Evolutionary conservation across 805 yeast species (phyloP), one percentile per base, ranked within the genome.

Genomic region (Candida pseudoglaebosa): DNA sequence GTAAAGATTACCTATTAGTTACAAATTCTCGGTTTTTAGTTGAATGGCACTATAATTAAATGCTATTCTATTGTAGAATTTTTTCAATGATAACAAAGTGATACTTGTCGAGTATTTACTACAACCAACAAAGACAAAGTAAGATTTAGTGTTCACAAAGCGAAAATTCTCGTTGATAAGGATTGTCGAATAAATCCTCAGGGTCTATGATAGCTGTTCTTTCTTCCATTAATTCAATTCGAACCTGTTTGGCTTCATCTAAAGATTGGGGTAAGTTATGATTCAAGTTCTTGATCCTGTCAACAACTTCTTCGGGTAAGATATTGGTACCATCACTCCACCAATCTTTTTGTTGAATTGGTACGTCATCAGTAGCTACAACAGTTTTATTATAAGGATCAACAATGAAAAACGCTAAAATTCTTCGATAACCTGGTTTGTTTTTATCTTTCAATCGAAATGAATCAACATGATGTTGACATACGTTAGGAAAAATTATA

Each of bases 331-430:
- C 41, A 20, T 50, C 50, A 4, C 47, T 46, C 53, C 56, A 53
- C 73, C 71, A 67, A 9, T 47, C 51, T 28, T 45, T 31, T 41
- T 65, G 70, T 43, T 65, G 71, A 2, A 69, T 69, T 4, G 70
- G 69, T 3, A 67, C 70, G 3, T 52, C 43, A 2, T 48, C 58
- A 0, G 69, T 54, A 2, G 63, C 21, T 2, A 49, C 39, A 0
- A 64, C 65, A 10, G 26, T 32, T 1, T 53, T 47, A 42, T 65
- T 57, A 39, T 49, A 38, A 1, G 71, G 71, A 38, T 66, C 71
- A n/a, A 57, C 60, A 3, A 68, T 15, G 38, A 67, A 68, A 41
- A 65, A 65, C 37, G 71, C 64, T 36, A 68, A 47, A 21, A 68
- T 67, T 42, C 63, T 63, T 21, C 72, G 47, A 42, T 57, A 59